Percentiles rank a stretch among this genome's conserved stretches.
These are phyloP conservation scores for Wickerhamomyces subpelliculosus DNA, from an alignment of 805 yeast species.

Conservation along the genomic window DNA sequence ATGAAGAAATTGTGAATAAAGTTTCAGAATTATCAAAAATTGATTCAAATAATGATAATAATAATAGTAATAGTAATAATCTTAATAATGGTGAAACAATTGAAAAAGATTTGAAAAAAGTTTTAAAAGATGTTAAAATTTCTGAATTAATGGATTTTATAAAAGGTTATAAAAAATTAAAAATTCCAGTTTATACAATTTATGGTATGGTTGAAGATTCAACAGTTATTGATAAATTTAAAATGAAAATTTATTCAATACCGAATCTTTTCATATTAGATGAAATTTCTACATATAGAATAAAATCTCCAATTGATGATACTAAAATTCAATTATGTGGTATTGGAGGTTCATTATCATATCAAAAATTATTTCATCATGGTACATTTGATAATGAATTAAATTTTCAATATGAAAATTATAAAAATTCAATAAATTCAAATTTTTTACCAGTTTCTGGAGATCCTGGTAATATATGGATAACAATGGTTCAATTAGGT, in stretches of 20 bases:
- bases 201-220: conserved; percentile 76
- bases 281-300: conserved; percentile 41
- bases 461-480: conserved; percentile 67
- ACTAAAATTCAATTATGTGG: conserved; percentile 54
- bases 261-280: conserved; percentile 58
- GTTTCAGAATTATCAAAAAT: conserved; percentile 41
- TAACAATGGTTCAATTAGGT: conserved; percentile 64
- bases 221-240: conserved; percentile 53
- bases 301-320: conserved; percentile 32
- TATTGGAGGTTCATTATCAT: conserved; percentile 63
- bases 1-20: conserved; percentile 38
- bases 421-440: neutral
- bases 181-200: conserved; percentile 69
- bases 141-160: conserved; percentile 48
- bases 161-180: conserved; percentile 32
- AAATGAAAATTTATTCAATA: conserved; percentile 43
- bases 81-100: conserved; percentile 35
- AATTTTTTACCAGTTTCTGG: conserved; percentile 46
- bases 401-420: conserved; percentile 13
- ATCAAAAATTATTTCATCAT: conserved; percentile 61
- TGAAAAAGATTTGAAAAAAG: conserved; percentile 26
- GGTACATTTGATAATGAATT: conserved; percentile 33
- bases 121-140: conserved; percentile 30
- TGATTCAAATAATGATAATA: neutral
- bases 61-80: conserved; percentile 20